Conservation (phyloP, 441 rosid species). For the Syzygium syzygioides region DNA sequence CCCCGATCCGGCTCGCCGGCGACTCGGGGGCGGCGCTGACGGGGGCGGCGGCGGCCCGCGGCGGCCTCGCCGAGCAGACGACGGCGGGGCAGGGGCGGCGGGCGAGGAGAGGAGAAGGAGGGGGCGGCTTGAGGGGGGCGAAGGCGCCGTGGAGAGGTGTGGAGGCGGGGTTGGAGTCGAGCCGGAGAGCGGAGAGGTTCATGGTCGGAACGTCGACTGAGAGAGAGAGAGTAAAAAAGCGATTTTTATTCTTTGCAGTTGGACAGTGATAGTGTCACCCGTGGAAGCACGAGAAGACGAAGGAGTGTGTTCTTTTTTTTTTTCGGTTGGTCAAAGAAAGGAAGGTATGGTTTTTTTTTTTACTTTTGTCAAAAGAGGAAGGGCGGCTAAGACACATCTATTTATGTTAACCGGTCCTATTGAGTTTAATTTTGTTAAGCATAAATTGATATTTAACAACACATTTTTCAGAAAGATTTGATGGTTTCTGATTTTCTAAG, state of each 20-base stretch:
- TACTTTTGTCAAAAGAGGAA: too few relatives aligned
- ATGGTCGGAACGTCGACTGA: conserved; percentile 9
- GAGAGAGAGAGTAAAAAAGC: not conserved
- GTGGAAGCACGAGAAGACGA: not conserved
- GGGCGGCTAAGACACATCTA: not conserved
- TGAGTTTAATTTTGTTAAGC: not conserved
- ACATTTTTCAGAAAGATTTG: not conserved
- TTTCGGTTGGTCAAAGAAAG: not conserved
- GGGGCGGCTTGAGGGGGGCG: not conserved
- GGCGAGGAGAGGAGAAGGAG: not conserved
- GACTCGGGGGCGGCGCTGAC: conserved; percentile 38
- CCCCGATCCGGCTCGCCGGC: conserved; percentile 44
- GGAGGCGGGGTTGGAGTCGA: conserved; percentile 29
- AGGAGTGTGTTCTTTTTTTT: not conserved
- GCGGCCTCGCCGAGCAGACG: conserved; percentile 28
- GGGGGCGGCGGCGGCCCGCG: conserved; percentile 22
- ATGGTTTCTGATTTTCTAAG: not conserved
- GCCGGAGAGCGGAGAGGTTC: conserved; percentile 35
- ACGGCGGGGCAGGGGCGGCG: conserved; percentile 31
- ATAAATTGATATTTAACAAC: not conserved
- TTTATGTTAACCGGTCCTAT: not conserved
- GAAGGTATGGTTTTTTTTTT: not conserved
- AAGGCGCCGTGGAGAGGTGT: conserved; percentile 21
- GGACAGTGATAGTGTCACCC: not conserved
- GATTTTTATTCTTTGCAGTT: not conserved